Evolutionary conservation across 805 yeast genomes (phyloP), one percentile per base, ranked within the genome.

Genomic region (Candida chauliodis): DNA sequence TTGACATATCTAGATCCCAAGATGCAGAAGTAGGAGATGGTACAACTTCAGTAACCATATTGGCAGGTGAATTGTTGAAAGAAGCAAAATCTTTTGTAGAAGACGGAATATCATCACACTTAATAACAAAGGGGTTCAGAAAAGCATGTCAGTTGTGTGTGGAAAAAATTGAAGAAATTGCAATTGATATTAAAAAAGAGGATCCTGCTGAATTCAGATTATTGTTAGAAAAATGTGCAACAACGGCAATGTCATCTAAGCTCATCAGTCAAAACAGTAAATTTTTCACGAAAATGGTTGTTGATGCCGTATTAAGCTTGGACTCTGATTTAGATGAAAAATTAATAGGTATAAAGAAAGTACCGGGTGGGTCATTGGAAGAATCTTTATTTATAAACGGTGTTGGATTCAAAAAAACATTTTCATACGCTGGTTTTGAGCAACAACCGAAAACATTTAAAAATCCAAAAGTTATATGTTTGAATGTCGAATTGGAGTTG

Each of bases 21-120:
- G 99, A 93, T 61, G 96, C 95, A 44, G 97, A 91, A 62, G 96
- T 91, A 49, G 98, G 98, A 44, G 98, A 93, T 58, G 99, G 99
- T 50, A 93, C 99, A 29, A 91, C 99, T 0, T 84, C 96, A 18
- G 99, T 95, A 22, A 89, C 97, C 0, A 85, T 93, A 9, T 63
- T 93, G 41, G 96, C 98, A 2, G 96, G 97, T 40, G 99, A 93
- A 66, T 73, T 93, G 44, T 75, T 93, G 63, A 88, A 88, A 58
- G 98, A 93, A 63, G 80, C 90, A 48, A 89, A 88, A 56, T 65
- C 77, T 31, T 93, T 91, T 58, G 86, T 93, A 43, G 99, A 93
- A 64, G 99, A 93, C 64, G 96, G 96, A 27, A 87, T 93, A 48
- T 85, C 96, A 22, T 81, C 97, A 4, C 95, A 88, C 57, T 75